Evolutionary conservation across 805 yeast genomes (phyloP).

Genomic region (Nakazawaea siamensis): DNA sequence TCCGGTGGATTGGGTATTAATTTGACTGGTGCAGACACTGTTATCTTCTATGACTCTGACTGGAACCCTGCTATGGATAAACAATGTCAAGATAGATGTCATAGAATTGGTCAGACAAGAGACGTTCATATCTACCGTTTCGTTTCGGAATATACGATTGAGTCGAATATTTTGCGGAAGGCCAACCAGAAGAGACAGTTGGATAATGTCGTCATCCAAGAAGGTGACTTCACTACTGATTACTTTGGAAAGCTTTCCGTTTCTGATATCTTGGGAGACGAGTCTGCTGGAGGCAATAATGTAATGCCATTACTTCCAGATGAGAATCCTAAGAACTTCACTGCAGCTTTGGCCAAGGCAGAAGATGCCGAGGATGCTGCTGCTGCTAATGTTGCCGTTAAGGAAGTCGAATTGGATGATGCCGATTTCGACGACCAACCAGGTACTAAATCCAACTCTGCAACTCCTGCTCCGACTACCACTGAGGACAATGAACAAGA

Average conservation of each 20-base stretch:
- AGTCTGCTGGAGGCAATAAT: conserved; percentile 22
- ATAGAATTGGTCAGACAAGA: conserved; percentile 95
- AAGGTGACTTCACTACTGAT: conserved; percentile 97
- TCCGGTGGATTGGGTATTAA: conserved; percentile 99
- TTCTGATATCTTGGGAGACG: conserved; percentile 71
- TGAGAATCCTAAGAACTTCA: conserved; percentile 21
- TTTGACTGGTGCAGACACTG: conserved; percentile 97
- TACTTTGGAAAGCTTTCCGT: conserved; percentile 85
- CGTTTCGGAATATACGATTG: conserved; percentile 94
- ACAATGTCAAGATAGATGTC: conserved; percentile 98
- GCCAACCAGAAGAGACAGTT: conserved; percentile 92
- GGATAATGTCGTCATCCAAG: conserved; percentile 93
- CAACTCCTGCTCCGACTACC: conserved; percentile 18
- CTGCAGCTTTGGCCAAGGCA: conserved; percentile 67
- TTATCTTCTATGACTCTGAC: conserved; percentile 94
- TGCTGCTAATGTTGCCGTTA: conserved; percentile 86
- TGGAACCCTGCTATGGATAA: conserved; percentile 99
- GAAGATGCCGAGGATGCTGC: conserved; percentile 89
- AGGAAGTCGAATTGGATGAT: conserved; percentile 74
- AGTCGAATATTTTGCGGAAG: conserved; percentile 85
- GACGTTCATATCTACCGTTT: conserved; percentile 96
- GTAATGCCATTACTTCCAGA: conserved; percentile 17
- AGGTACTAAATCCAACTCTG: conserved; percentile 17
- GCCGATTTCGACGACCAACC: conserved; percentile 66
- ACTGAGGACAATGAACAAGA: conserved; percentile 15